Evolutionary conservation across 2,329 filamentous ascomycete species (phyloP).

Genomic region (Ophiocordyceps camponoti-rufipedis): DNA sequence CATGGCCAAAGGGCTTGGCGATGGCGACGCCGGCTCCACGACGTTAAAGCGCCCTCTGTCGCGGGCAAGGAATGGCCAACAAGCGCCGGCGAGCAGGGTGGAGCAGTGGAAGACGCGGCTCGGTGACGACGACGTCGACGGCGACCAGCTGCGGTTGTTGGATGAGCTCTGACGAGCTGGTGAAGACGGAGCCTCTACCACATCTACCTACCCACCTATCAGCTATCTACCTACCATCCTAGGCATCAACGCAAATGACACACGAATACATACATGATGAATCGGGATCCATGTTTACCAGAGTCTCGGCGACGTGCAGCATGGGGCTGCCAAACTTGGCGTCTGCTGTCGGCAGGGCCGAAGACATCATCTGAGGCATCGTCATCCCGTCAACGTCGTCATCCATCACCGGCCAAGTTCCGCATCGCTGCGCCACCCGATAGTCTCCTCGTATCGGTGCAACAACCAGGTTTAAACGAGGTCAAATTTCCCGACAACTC

Average conservation of each 20-base stretch:
- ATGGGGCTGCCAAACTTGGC: no score
- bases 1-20: background rate
- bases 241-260: no score
- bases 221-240: no score
- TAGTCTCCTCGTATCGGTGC: background rate
- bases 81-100: slow-evolving; percentile 5
- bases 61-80: slow-evolving; percentile 5
- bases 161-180: slow-evolving; percentile 22
- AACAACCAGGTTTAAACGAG: background rate
- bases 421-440: background rate
- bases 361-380: background rate
- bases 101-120: slow-evolving; percentile 10
- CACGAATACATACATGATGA: no score
- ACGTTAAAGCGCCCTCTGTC: slow-evolving; percentile 3
- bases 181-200: no score
- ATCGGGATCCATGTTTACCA: no score
- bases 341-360: no score
- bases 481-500: background rate
- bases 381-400: background rate
- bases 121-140: slow-evolving; percentile 12
- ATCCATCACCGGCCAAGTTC: background rate
- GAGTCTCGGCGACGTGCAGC: no score
- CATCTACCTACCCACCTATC: background rate
- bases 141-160: slow-evolving; percentile 18
- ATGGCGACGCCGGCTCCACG: background rate